Percentiles rank a stretch among this genome's conserved stretches.
Conservation (phyloP, 352 stramenopile species). For the Pythium phragmitis region DNA sequence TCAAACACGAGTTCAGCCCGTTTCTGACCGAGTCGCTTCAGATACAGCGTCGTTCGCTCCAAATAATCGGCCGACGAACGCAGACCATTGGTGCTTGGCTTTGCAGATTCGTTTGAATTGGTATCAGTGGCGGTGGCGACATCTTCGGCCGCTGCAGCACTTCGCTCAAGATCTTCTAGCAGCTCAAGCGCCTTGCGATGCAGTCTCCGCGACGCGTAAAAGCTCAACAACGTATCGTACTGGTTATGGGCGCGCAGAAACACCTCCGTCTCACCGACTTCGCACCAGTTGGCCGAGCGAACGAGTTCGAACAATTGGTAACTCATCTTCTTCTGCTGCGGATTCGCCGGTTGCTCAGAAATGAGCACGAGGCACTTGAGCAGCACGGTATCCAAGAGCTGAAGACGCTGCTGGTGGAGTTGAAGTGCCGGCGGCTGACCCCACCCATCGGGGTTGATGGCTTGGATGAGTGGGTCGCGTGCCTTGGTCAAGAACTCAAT, state of each 20-base stretch:
- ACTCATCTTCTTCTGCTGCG: slow-evolving; percentile 34
- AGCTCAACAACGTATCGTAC: slow-evolving; percentile 58
- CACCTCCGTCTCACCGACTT: slow-evolving; percentile 73
- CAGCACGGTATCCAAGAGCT: slow-evolving; percentile 77
- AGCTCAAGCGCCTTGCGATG: slow-evolving; percentile 82
- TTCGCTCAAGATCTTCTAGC: slow-evolving; percentile 75
- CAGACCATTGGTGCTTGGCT: slow-evolving; percentile 7
- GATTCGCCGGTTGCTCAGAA: slow-evolving; percentile 35
- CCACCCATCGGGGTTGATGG: background rate
- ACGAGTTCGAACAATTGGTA: slow-evolving; percentile 59
- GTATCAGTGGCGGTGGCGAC: too few species aligned
- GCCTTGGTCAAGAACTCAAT: slow-evolving; percentile 52
- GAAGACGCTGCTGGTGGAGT: slow-evolving; percentile 27
- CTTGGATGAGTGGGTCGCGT: slow-evolving; percentile 22
- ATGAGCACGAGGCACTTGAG: slow-evolving; percentile 82
- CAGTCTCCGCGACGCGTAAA: slow-evolving; percentile 69
- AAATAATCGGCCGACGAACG: slow-evolving; percentile 53
- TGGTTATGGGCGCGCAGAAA: slow-evolving; percentile 70
- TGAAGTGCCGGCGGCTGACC: slow-evolving; percentile 10
- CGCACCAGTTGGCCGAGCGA: slow-evolving; percentile 51
- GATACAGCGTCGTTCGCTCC: slow-evolving; percentile 61
- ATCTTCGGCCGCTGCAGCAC: slow-evolving; percentile 25
- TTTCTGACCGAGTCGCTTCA: slow-evolving; percentile 59
- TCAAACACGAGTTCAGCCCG: slow-evolving; percentile 77
- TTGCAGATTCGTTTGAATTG: background rate